Percentiles rank a stretch among this genome's conserved stretches.
Evolutionary conservation across 176 grass and related monocot species (phyloP).

Genomic region (Triticum timopheevii): DNA sequence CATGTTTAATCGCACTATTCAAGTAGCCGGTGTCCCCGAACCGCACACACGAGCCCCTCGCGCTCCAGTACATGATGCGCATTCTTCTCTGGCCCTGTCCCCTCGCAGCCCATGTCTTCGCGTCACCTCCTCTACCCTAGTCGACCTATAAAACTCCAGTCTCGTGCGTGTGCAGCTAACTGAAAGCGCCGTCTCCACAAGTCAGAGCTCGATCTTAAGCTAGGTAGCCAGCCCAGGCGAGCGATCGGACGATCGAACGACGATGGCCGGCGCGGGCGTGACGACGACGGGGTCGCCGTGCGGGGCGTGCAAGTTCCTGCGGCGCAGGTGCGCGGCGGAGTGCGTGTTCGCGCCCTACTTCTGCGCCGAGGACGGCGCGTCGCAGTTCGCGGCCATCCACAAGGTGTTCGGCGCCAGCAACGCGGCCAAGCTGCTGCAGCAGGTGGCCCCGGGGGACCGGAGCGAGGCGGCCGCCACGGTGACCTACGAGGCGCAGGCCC

Average conservation of each 20-base stretch:
- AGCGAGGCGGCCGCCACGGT: slow-evolving; percentile 84
- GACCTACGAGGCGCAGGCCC: slow-evolving; percentile 86
- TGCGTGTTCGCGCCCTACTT: slow-evolving; percentile 95
- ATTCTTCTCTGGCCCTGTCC: slow-evolving; percentile 51
- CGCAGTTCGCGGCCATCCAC: slow-evolving; percentile 91
- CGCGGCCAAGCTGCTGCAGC: slow-evolving; percentile 77
- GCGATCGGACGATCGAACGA: too few relatives aligned
- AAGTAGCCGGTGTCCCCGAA: slow-evolving; percentile 23
- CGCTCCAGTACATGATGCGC: slow-evolving; percentile 39
- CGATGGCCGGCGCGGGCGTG: slow-evolving; percentile 11
- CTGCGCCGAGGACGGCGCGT: slow-evolving; percentile 81
- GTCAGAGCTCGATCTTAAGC: background rate
- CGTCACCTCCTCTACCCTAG: slow-evolving; percentile 6
- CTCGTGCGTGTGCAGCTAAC: background rate
- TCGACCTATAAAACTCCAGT: slow-evolving; percentile 26
- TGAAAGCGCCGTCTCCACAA: background rate
- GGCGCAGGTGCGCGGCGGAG: slow-evolving; percentile 73
- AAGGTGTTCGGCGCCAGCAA: slow-evolving; percentile 85
- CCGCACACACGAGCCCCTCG: slow-evolving; percentile 30
- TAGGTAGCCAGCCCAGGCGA: background rate
- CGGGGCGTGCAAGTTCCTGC: slow-evolving; percentile 94
- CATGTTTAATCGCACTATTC: background rate
- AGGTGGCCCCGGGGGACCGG: slow-evolving; percentile 57
- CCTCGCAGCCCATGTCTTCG: background rate
- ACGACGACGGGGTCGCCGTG: slow-evolving; percentile 67